Conservation (phyloP, 2,329 filamentous ascomycete genomes). For the Ceratocystis smalleyi region DNA sequence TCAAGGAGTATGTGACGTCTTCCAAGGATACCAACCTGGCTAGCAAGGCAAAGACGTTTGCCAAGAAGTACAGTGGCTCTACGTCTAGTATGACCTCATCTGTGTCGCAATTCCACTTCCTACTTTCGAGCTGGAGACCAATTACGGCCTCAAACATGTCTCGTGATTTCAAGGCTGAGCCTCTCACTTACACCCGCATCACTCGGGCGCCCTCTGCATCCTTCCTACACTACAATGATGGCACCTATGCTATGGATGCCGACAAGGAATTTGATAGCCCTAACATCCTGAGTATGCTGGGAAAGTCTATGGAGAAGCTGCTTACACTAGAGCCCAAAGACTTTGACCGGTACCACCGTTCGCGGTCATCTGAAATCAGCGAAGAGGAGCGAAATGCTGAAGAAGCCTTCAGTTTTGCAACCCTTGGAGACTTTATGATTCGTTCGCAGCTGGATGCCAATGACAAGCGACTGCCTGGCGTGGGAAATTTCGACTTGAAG, state of each 20-base stretch:
- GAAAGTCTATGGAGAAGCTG: constrained; percentile 92
- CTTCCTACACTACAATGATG: constrained; percentile 69
- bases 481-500: constrained; percentile 91
- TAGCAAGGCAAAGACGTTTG: constrained; percentile 47
- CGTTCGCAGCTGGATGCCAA: constrained; percentile 87
- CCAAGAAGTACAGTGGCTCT: constrained; percentile 77
- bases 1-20: constrained; percentile 81
- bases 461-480: constrained; percentile 71
- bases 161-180: constrained; percentile 45
- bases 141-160: constrained; percentile 55
- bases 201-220: constrained; percentile 60
- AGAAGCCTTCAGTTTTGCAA: constrained; percentile 79
- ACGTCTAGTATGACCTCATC: constrained; percentile 91
- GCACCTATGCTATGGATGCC: constrained; percentile 83
- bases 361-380: constrained; percentile 50
- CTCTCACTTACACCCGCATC: constrained; percentile 54
- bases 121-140: constrained; percentile 69
- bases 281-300: constrained; percentile 79
- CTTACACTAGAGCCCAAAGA: constrained; percentile 68
- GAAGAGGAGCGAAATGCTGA: constrained; percentile 55
- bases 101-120: constrained; percentile 79
- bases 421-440: constrained; percentile 76
- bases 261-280: constrained; percentile 81
- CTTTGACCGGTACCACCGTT: constrained; percentile 69
- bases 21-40: constrained; percentile 64